Evolutionary conservation across 768 basidiomycete genomes (phyloP), one percentile per base, ranked within the genome.

Genomic region (Amanita inopinata): DNA sequence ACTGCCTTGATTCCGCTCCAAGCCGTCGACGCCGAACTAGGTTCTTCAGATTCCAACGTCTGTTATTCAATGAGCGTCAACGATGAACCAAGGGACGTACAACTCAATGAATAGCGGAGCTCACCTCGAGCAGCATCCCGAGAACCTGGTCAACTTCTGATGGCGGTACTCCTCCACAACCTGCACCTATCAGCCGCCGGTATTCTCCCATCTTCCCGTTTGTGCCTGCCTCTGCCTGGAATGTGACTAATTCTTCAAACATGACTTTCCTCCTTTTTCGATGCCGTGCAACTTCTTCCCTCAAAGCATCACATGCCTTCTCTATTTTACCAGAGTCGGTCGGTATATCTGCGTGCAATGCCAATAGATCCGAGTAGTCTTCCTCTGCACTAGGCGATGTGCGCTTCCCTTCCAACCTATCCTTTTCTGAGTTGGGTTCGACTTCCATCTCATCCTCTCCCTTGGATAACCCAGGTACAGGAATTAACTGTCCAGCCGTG

Each of bases 201-300:
- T 97, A 99, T 50, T 93, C 85, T 3, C 74, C 70, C 80, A 98
- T 93, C 48, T 81, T 71, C 30, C 86, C 88, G 22, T 83, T 80
- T 0, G 92, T 96, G 3, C 93, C 93, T 0, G 86, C 81, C 61
- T 93, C 89, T 14, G 88, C 83, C 57, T 92, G 86, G 61, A 86
- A 82, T 22, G 69, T 73, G 8, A 85, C 85, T 50, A 88, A 69
- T 45, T 78, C 76, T 37, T 83, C 80, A 51, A 96, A 90, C 46
- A 78, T 67, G 9, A 69, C 70, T 51, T 76, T 76, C 56, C 91
- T 74, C 49, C 81, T 75, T 55, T 75, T 78, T 47, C 79, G 67
- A 54, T 79, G 71, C 46, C 77, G 72, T 28, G 61, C 61, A 12
- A 97, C 62, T 42, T 88, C 86, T 47, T 71, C 75, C 31, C 78